Base-by-base conservation (phyloP, 2,329 filamentous ascomycete species). In the Bipolaris zeicola region DNA sequence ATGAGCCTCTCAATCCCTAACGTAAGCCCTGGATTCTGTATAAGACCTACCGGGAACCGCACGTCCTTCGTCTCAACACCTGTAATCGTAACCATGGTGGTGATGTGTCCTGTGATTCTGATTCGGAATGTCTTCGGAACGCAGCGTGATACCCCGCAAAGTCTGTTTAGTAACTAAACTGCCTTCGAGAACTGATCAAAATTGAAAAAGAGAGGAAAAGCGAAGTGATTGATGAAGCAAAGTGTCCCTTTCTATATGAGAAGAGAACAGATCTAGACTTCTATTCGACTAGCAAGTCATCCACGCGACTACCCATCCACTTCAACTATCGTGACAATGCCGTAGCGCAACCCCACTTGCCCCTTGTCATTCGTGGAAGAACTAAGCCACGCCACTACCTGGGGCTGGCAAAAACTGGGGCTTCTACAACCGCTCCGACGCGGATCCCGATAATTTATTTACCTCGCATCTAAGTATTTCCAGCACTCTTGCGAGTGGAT, bases 11-110 rank as follows among this genome's bases (percentile, higher is more conserved):
- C 8, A 14, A 8, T 6, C 5, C 20, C 31, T 42, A 54, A 10
- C 6, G 8, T 18, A 20, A 14, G 33, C 14, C 4, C 18, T 24
- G 10, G 5, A 10, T 26, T 28, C 2, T 50, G 22, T 13, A 28
- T 16, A 13, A 3, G 50, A 65, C 76, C 48, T 68, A 80, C 78
- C 33, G 80, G 80, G 63, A 82, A 82, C 57, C 80, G 76, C 44
- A 82, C 78, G 75, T 82, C 80, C 63, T 76, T 75, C 57, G 80
- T 82, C 61, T 79, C 78, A 26, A 72, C 64, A 33, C 71, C 67
- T 20, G 78, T 81, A 51, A 82, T 81, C 28, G 77, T 81, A 28
- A 56, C 78, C 80, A 81, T 81, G 43, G 34, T 66, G 60, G 7
- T 45, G 37, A 20, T 44, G 26, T 28, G 28, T 47, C 50, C 28